Evolutionary conservation across 345 rosid genomes (phyloP).

Genomic region (Raphanus sativus): DNA sequence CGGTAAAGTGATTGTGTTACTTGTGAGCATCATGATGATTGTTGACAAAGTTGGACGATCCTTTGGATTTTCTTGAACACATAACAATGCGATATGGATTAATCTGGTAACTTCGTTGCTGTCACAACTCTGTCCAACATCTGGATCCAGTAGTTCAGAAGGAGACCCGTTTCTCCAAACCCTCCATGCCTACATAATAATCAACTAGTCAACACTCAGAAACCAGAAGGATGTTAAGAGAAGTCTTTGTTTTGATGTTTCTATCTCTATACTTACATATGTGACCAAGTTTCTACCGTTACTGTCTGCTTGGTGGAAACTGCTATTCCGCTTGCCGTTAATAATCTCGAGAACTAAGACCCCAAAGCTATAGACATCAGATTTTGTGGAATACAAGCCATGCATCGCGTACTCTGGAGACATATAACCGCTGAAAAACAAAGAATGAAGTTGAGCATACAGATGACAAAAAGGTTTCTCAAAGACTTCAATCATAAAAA

Average conservation of each 20-base stretch:
- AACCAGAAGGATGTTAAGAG: neutral
- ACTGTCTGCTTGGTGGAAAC: neutral
- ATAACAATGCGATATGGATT: slow-evolving; percentile 31
- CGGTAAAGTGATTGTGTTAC: slow-evolving; percentile 5
- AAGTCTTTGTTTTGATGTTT: neutral
- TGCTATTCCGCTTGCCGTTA: slow-evolving; percentile 26
- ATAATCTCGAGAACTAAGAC: slow-evolving; percentile 37
- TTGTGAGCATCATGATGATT: slow-evolving; percentile 10
- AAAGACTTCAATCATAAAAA: neutral
- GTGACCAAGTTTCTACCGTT: slow-evolving; percentile 1
- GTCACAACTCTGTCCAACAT: neutral
- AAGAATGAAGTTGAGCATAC: neutral
- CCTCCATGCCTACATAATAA: slow-evolving; percentile 33
- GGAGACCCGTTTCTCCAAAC: slow-evolving; percentile 15
- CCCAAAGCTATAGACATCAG: slow-evolving; percentile 41
- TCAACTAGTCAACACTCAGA: neutral
- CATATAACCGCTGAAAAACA: slow-evolving; percentile 28
- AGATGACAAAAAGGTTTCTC: neutral
- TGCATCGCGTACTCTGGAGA: slow-evolving; percentile 5
- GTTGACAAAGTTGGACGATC: slow-evolving; percentile 20
- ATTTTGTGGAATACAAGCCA: slow-evolving; percentile 22
- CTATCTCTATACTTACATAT: slow-evolving; percentile 30
- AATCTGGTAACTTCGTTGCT: slow-evolving; percentile 21
- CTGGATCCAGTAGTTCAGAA: slow-evolving; percentile 18
- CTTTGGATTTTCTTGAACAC: slow-evolving; percentile 21